phyloP scores from a whole-genome alignment of 768 basidiomycete genomes.

The Termitomyces sp. region DNA sequence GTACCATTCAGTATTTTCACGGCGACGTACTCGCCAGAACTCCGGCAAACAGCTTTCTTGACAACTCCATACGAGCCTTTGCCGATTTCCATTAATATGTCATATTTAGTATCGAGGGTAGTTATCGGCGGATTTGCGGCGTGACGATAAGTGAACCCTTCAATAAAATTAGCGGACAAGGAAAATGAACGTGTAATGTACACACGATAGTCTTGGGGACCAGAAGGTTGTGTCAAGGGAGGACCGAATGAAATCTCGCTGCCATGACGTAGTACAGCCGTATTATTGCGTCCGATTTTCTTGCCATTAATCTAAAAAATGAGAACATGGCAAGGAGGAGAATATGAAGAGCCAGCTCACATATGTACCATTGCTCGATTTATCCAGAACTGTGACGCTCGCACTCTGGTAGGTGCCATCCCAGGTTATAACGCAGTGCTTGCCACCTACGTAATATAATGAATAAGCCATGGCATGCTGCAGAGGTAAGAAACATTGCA shows the following conservation, averaged over 20 bases:
- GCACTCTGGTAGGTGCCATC: constrained; percentile 44
- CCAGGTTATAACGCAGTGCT: constrained; percentile 58
- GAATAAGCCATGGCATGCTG: neutral
- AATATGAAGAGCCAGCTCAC: constrained; percentile 30
- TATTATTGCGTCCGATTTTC: constrained; percentile 33
- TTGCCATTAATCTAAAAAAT: constrained; percentile 52
- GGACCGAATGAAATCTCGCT: constrained; percentile 86
- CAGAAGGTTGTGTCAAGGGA: constrained; percentile 34
- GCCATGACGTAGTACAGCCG: constrained; percentile 59
- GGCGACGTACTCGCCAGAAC: constrained; percentile 72
- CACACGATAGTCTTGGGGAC: constrained; percentile 70
- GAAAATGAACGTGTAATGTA: constrained; percentile 10
- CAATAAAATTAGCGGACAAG: neutral
- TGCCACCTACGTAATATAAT: constrained; percentile 45
- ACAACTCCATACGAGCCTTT: constrained; percentile 92
- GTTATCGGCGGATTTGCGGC: constrained; percentile 43
- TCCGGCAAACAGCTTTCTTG: constrained; percentile 69
- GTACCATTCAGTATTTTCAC: constrained; percentile 80
- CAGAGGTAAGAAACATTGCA: constrained; percentile 12
- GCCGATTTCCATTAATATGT: constrained; percentile 68
- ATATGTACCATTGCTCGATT: constrained; percentile 72
- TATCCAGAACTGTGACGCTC: constrained; percentile 48
- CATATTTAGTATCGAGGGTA: constrained; percentile 62
- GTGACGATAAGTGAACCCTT: constrained; percentile 73
- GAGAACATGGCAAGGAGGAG: neutral